Evolutionary conservation across 768 basidiomycete species (phyloP), one percentile per base, ranked within the genome.

Genomic region (Phanerochaete sordida): DNA sequence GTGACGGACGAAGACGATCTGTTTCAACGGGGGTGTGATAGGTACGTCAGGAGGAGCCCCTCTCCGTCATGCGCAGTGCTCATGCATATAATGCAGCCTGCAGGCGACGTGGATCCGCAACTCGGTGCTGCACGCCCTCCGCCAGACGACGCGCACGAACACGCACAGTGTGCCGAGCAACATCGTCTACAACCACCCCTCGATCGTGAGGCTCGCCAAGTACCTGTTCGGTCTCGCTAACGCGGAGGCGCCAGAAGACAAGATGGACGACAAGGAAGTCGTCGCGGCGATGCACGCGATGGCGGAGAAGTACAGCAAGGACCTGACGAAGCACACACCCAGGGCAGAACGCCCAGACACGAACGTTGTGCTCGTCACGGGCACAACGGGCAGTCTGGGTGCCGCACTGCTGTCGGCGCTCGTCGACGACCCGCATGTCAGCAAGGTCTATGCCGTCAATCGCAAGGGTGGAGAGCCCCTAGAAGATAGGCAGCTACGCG

Each of bases 91-190:
- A 43, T 4, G 78, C 56, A 81, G 81, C 57, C 53, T 79, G 5
- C 72, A 75, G 61, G 75, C 74, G 19, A 78, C 76, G 0, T 75
- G 73, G 66, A 76, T 79, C 26, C 74, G 77, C 5, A 74, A 77
- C 49, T 66, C 72, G 26, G 63, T 81, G 28, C 62, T 79, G 11
- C 70, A 69, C 2, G 71, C 72, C 16, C 64, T 80, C 6, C 72
- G 69, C 23, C 60, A 65, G 16, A 66, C 70, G 0, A 65, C 64
- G 8, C 58, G 68, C 13, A 53, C 68, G 11, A 60, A 70, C 27
- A 62, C 65, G 4, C 60, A 62, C 21, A 23, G 52, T 4, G 50
- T 72, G 13, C 63, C 76, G 0, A 60, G 66, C 8, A 75, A 72
- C 50, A 70, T 78, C 48, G 72, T 80, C 2, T 75, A 76, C 58